Percentiles rank a stretch among this genome's conserved stretches.
phyloP scores from a whole-genome alignment of 2,329 filamentous ascomycete genomes.

The Alternaria tenuissima region DNA sequence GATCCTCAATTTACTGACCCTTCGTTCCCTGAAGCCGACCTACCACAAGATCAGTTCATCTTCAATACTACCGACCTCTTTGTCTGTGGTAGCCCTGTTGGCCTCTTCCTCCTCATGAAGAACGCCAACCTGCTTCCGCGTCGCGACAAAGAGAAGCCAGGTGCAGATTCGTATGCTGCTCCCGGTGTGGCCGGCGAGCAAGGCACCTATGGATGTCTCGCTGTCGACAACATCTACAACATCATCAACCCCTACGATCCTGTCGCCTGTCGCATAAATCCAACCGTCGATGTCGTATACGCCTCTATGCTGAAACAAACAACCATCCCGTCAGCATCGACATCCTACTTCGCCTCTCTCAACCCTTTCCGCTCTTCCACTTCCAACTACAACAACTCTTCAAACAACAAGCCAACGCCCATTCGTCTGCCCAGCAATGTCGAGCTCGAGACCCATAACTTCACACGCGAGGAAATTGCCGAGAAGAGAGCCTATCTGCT shows the following conservation, averaged over 20 bases:
- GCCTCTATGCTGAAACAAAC: conserved; percentile 78
- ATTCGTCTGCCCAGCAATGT: conserved; percentile 62
- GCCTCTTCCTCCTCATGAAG: conserved; percentile 91
- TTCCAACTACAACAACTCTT: conserved; percentile 29
- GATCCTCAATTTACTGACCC: conserved; percentile 55
- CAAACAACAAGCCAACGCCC: conserved; percentile 34
- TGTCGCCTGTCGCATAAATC: conserved; percentile 92
- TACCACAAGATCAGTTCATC: conserved; percentile 70
- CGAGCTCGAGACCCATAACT: conserved; percentile 96
- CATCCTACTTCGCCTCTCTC: conserved; percentile 54
- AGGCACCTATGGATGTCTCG: conserved; percentile 86
- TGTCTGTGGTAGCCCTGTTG: conserved; percentile 86
- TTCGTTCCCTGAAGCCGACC: conserved; percentile 55
- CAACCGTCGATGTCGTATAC: conserved; percentile 83
- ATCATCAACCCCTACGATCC: conserved; percentile 80
- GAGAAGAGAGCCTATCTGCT: conserved; percentile 87
- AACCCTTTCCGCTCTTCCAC: conserved; percentile 52
- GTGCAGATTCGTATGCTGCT: conserved; percentile 65
- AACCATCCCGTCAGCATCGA: conserved; percentile 76
- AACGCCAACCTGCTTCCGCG: conserved; percentile 76
- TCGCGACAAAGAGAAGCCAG: conserved; percentile 76
- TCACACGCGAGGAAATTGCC: conserved; percentile 88
- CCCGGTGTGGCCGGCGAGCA: conserved; percentile 75
- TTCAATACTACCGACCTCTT: conserved; percentile 93
- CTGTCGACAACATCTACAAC: conserved; percentile 97